Evolutionary conservation across 1,139 yeast species (phyloP).

Genomic region (Spathaspora sp.): DNA sequence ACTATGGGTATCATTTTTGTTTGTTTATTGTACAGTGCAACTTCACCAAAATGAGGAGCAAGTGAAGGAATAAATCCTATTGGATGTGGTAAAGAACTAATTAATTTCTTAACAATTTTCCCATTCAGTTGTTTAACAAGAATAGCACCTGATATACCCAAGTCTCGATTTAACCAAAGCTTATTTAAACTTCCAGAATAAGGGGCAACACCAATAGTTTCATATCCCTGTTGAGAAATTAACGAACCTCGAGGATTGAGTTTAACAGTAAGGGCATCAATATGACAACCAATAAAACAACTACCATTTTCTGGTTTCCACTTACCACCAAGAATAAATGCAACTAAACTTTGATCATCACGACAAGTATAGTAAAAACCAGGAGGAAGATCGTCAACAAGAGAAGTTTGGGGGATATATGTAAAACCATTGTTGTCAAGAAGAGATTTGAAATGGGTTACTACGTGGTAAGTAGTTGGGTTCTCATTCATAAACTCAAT

Average conservation of each 20-base stretch:
- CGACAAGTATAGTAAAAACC: slow-evolving; percentile 52
- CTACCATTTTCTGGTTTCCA: slow-evolving; percentile 60
- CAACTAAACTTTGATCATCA: slow-evolving; percentile 55
- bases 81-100: slow-evolving; percentile 61
- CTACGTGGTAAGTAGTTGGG: slow-evolving; percentile 66
- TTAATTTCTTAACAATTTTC: slow-evolving; percentile 40
- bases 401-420: slow-evolving; percentile 50
- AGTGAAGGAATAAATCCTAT: slow-evolving; percentile 64
- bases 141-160: slow-evolving; percentile 65
- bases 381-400: slow-evolving; percentile 34
- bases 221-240: slow-evolving; percentile 48
- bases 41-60: slow-evolving; percentile 67
- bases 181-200: slow-evolving; percentile 59
- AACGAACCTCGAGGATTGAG: slow-evolving; percentile 46
- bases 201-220: slow-evolving; percentile 64
- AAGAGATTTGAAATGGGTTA: slow-evolving; percentile 39
- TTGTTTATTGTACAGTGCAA: slow-evolving; percentile 57
- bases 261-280: slow-evolving; percentile 57
- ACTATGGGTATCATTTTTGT: slow-evolving; percentile 63
- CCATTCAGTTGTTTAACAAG: slow-evolving; percentile 36
- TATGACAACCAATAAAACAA: slow-evolving; percentile 60
- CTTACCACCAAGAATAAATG: slow-evolving; percentile 55
- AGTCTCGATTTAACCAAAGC: slow-evolving; percentile 66
- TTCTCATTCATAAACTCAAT: slow-evolving; percentile 57
- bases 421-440: slow-evolving; percentile 52